Conservation (phyloP, 352 stramenopile species). For the Blastocystis sp. region DNA sequence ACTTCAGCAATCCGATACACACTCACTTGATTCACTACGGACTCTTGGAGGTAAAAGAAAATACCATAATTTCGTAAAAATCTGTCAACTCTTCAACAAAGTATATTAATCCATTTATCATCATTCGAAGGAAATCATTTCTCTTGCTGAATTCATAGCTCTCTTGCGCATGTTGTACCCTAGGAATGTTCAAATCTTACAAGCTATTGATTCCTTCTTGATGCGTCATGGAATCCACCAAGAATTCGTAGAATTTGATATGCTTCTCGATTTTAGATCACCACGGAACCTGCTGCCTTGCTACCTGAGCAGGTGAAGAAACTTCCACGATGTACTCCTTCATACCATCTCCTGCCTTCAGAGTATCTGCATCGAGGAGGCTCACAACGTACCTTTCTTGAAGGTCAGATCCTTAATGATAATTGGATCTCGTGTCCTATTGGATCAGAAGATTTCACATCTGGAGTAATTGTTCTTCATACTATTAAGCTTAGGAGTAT, state of each 20-base stretch:
- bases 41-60: not conserved
- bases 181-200: not conserved
- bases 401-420: constrained; percentile 20
- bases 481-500: constrained; percentile 80
- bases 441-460: constrained; percentile 20
- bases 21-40: not conserved
- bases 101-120: not conserved
- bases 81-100: not conserved
- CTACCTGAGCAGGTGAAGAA: constrained; percentile 57
- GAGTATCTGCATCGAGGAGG: constrained; percentile 43
- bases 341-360: constrained; percentile 21
- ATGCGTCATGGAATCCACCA: not conserved
- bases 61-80: not conserved
- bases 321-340: constrained; percentile 29
- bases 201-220: not conserved
- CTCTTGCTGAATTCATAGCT: constrained; percentile 9
- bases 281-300: not conserved
- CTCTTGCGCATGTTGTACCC: not conserved
- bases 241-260: not conserved
- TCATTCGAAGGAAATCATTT: constrained; percentile 15
- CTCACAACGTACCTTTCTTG: not conserved
- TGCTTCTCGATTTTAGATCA: not conserved
- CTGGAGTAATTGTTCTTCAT: not conserved
- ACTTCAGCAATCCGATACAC: too few species aligned
- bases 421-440: constrained; percentile 56